phyloP scores from a whole-genome alignment of 2,329 filamentous ascomycete species.

The Achaetomium macrosporum region DNA sequence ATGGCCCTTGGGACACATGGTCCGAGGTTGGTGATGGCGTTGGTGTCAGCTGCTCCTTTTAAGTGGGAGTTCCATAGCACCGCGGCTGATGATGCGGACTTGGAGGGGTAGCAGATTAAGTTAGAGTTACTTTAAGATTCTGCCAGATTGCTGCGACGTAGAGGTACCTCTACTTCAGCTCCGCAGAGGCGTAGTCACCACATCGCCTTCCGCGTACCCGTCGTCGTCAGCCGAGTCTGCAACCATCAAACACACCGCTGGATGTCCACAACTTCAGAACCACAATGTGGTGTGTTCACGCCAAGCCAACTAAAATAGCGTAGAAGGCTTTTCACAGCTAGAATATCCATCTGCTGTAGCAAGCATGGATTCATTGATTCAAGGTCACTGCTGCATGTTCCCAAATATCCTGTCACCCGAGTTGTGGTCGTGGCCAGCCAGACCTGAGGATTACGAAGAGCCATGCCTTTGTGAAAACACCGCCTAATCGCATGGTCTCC shows the following conservation, averaged over 20 bases:
- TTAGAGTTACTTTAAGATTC: constrained; percentile 8
- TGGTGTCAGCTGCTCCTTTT: constrained; percentile 5
- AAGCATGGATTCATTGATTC: background rate
- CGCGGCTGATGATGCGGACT: constrained; percentile 12
- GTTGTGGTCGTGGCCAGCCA: background rate
- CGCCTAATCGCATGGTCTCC: too few relatives aligned
- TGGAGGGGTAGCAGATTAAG: constrained; percentile 4
- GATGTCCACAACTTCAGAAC: too few relatives aligned
- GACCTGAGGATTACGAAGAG: background rate
- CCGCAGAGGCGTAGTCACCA: constrained; percentile 1
- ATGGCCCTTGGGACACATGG: background rate
- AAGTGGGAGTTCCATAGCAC: constrained; percentile 1
- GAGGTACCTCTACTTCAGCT: background rate
- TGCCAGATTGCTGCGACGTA: too few relatives aligned
- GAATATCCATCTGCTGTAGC: too few relatives aligned
- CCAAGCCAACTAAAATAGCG: too few relatives aligned
- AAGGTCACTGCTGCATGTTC: background rate
- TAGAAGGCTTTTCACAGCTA: too few relatives aligned
- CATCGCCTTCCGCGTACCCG: constrained; percentile 15
- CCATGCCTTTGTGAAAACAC: too few relatives aligned
- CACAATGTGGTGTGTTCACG: too few relatives aligned
- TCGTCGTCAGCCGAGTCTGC: constrained; percentile 17
- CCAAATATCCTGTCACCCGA: background rate
- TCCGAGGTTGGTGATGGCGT: background rate
- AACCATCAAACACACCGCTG: background rate